Conservation (phyloP, 148 eudicot genomes). For the Vaccinium myrtillus region DNA sequence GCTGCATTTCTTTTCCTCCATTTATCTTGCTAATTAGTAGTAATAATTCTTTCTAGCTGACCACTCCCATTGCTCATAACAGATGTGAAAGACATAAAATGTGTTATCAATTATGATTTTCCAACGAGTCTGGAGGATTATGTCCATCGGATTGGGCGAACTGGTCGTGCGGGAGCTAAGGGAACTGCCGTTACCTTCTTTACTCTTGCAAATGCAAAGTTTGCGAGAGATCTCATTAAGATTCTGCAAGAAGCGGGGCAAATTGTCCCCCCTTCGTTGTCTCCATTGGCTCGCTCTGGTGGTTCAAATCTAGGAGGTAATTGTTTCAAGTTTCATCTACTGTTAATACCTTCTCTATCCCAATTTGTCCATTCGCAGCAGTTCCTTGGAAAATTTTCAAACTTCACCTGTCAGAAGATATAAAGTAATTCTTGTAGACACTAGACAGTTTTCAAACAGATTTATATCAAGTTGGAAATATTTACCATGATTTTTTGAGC, state of each 20-base stretch:
- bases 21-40: neutral
- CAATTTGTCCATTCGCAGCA: neutral
- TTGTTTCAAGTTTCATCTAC: neutral
- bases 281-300: slow-evolving; percentile 60
- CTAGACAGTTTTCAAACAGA: neutral
- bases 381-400: neutral
- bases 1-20: slow-evolving; percentile 38
- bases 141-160: slow-evolving; percentile 94
- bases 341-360: neutral
- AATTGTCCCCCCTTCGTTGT: slow-evolving; percentile 61
- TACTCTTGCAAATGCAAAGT: slow-evolving; percentile 80
- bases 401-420: neutral
- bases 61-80: slow-evolving; percentile 24
- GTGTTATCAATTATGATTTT: slow-evolving; percentile 90
- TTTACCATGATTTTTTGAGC: neutral
- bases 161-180: slow-evolving; percentile 96
- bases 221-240: slow-evolving; percentile 73
- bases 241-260: slow-evolving; percentile 95
- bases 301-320: slow-evolving; percentile 62
- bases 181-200: slow-evolving; percentile 92
- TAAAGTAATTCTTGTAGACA: neutral
- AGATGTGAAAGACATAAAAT: slow-evolving; percentile 99
- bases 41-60: slow-evolving; percentile 14
- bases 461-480: neutral
- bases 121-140: slow-evolving; percentile 92